Conservation (phyloP, 208 protist genomes). For the Crithidia thermophila region DNA sequence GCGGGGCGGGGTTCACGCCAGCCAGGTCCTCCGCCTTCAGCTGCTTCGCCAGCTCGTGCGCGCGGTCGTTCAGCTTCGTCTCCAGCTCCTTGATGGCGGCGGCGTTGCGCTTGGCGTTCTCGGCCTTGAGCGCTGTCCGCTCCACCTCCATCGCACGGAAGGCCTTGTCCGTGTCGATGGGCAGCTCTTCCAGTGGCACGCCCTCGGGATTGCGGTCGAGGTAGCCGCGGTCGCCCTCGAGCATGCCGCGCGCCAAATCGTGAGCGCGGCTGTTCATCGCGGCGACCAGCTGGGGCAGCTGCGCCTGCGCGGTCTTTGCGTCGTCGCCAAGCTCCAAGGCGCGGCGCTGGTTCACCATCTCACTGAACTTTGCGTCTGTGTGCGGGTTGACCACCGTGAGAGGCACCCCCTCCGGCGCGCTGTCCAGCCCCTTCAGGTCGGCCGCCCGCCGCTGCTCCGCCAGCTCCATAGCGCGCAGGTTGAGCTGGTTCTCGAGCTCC, state of each 20-base stretch:
- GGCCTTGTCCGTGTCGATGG: constrained; percentile 53
- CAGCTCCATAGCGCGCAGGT: constrained; percentile 54
- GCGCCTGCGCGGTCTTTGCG: constrained; percentile 30
- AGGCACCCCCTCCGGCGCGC: constrained; percentile 56
- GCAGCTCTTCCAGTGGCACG: constrained; percentile 57
- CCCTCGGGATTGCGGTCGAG: constrained; percentile 47
- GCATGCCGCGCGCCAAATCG: constrained; percentile 41
- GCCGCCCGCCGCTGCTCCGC: constrained; percentile 46
- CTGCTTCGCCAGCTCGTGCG: constrained; percentile 63
- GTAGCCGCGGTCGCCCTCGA: constrained; percentile 39
- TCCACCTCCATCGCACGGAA: constrained; percentile 65
- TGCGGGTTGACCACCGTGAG: constrained; percentile 48
- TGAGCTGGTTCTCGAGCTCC: constrained; percentile 64
- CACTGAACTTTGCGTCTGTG: constrained; percentile 44
- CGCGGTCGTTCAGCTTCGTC: constrained; percentile 53
- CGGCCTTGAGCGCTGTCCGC: constrained; percentile 61
- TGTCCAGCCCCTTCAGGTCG: constrained; percentile 42
- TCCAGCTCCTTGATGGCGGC: constrained; percentile 56
- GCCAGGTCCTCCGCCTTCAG: constrained; percentile 62
- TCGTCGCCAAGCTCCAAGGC: constrained; percentile 33
- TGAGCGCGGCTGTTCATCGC: constrained; percentile 45
- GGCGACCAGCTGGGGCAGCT: constrained; percentile 31
- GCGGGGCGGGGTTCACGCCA: constrained; percentile 44
- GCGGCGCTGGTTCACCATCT: constrained; percentile 54
- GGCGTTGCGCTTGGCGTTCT: constrained; percentile 55